Base-by-base conservation (phyloP, 2,329 filamentous ascomycete genomes). In the Fusarium annulatum region DNA sequence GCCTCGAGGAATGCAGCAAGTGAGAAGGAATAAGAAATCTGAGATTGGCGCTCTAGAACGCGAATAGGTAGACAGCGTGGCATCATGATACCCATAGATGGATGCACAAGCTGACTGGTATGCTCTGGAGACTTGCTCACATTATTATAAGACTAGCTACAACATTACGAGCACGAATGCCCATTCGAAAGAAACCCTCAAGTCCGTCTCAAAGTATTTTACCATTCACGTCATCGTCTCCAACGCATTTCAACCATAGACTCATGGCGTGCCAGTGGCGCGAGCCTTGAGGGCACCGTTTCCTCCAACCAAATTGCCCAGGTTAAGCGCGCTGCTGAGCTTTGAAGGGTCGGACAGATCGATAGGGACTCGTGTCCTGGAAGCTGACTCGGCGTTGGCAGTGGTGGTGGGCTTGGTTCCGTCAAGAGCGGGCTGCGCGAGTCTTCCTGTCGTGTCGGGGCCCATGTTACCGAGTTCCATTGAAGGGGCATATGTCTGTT, bases 241-340 rank as follows among this genome's bases (percentile, higher is more conserved):
- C 36, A 59, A 43, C 26, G 36, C 33, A 70, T 39, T 19, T 48
- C 39, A 21, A n/a, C 15, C 18, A 41, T n/a, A 14, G 30, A n/a
- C 43, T 73, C 45, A 75, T 49, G 66, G 48, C 48, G 46, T 23
- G n/a, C 51, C 53, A 1, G 73, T 76, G 8, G 76, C 76, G 38
- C 74, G 66, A 46, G 72, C 70, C 33, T 69, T 65, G 30, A 76
- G 57, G 7, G 52, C 43, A 6, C 67, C 66, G 10, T 67, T 66
- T 43, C 64, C 65, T 41, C 69, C 69, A 5, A 51, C 74, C 55
- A 87, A 76, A 62, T 83, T 86, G 36, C 86, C 86, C 16, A 88
- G 78, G 56, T 84, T 80, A 46, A 88, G 77, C 51, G 81, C 77
- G 64, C 83, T 87, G 73, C 80, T 84, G 53, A 88, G 78, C 11